Conservation (phyloP, 306 rosid genomes). For the Cucumis melo region DNA sequence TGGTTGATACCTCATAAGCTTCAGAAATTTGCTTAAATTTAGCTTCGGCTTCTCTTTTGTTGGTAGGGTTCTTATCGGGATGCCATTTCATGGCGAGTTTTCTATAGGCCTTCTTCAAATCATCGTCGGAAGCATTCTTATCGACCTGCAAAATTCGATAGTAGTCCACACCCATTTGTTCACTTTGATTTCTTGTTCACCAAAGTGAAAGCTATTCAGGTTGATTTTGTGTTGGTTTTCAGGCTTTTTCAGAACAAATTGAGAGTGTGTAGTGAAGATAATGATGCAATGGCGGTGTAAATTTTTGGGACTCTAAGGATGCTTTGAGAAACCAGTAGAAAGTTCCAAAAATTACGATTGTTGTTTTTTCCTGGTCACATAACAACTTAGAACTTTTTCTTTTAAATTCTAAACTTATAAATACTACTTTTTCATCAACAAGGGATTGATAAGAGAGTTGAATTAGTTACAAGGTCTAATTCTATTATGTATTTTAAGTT, state of each 20-base stretch:
- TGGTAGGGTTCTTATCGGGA: background rate
- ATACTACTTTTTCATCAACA: too few relatives aligned
- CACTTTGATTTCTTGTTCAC: background rate
- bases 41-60: constrained; percentile 8
- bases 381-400: too few relatives aligned
- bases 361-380: background rate
- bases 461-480: too few relatives aligned
- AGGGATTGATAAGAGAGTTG: too few relatives aligned
- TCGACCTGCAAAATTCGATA: constrained; percentile 10
- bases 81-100: constrained; percentile 11
- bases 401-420: too few relatives aligned
- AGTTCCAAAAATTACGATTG: background rate
- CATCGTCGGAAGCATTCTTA: constrained; percentile 3
- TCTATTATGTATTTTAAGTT: too few relatives aligned
- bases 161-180: constrained; percentile 8
- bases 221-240: background rate
- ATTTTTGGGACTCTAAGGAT: background rate
- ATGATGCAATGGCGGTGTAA: background rate
- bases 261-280: background rate
- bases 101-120: constrained; percentile 9
- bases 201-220: background rate
- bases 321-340: background rate
- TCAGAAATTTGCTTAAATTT: constrained; percentile 9
- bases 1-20: constrained; percentile 3
- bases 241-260: background rate